Evolutionary conservation across 1,284 basidiomycete genomes (phyloP), one percentile per base, ranked within the genome.

Genomic region (Chondrostereum purpureum): DNA sequence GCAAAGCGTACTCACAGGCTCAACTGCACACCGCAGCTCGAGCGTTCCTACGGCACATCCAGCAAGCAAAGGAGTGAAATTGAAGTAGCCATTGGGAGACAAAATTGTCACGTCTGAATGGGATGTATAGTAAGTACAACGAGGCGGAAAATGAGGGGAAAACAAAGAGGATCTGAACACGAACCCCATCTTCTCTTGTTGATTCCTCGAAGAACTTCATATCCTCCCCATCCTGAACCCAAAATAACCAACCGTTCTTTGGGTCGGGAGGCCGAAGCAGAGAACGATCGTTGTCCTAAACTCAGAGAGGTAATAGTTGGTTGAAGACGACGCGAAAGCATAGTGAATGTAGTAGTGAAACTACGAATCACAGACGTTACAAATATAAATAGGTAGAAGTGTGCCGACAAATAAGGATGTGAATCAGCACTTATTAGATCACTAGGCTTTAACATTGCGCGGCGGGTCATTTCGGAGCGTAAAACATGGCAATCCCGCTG

Each of bases 181-280:
- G 47, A 42, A 83, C 83, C 70, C 76, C 80, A 85, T 45, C 73
- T 68, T 53, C 77, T 80, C 61, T 81, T 84, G 60, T 86, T 80
- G 1, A 86, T 64, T 3, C 72, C 70, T 42, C 77, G 66, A 23
- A 86, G 68, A 3, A 89, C 65, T 52, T 83, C 81, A 56, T 89
- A 90, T 0, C 88, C 89, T 46, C 83, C 88, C 89, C 88, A 92
- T 17, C 89, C 89, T 5, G 82, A 85, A 1, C 90, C 89, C 1
- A 92, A 68, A 47, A 92, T 82, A n/a, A 92, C 79, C 18, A 92
- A 72, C 23, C 77, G 74, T 50, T 83, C 73, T 54, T 80, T 83
- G 39, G 56, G 56, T 38, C 55, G 55, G 1, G 58, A 37, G 13
- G 56, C 23, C 12, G 70, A 67, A 14, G 62, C 63, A 41, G 58